Evolutionary conservation across 2,329 filamentous ascomycete species (phyloP).

Genomic region (Colletotrichum salicis): DNA sequence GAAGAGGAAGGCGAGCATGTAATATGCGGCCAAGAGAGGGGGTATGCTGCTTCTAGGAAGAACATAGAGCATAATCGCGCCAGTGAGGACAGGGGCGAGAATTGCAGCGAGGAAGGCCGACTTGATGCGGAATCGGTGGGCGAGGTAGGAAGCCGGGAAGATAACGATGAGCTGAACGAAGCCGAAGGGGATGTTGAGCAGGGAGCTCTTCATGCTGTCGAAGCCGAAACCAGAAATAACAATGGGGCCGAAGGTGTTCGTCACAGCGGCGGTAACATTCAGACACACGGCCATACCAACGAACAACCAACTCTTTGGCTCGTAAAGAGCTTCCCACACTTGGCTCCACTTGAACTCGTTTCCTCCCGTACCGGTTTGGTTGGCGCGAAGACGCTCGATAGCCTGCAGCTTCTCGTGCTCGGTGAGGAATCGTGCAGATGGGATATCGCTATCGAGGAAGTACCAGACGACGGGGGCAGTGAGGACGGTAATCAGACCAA

Average conservation of each 20-base stretch:
- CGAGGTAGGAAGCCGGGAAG: conserved; percentile 66
- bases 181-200: conserved; percentile 76
- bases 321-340: conserved; percentile 60
- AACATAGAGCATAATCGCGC: conserved; percentile 66
- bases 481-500: conserved; percentile 68
- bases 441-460: conserved; percentile 68
- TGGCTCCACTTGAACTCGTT: conserved; percentile 77
- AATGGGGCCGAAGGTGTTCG: conserved; percentile 72
- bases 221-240: conserved; percentile 71
- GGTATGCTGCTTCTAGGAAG: conserved; percentile 53
- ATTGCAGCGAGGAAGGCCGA: conserved; percentile 63
- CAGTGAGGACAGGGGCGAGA: conserved; percentile 69
- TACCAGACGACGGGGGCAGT: conserved; percentile 69
- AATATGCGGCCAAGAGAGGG: conserved; percentile 69
- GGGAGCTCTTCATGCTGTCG: conserved; percentile 65
- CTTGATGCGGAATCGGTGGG: conserved; percentile 67
- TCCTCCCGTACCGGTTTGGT: conserved; percentile 80
- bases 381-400: conserved; percentile 76
- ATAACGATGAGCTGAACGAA: conserved; percentile 70
- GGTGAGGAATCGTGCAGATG: conserved; percentile 65
- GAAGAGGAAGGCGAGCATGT: conserved; percentile 73
- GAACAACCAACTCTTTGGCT: conserved; percentile 68
- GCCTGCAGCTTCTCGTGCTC: conserved; percentile 75
- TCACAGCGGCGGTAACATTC: conserved; percentile 72
- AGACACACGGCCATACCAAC: conserved; percentile 69